These are phyloP conservation scores for Thuidium tamariscinum DNA, from an alignment of 225 moss, liverwort and hornwort genomes.

Conservation along the genomic window DNA sequence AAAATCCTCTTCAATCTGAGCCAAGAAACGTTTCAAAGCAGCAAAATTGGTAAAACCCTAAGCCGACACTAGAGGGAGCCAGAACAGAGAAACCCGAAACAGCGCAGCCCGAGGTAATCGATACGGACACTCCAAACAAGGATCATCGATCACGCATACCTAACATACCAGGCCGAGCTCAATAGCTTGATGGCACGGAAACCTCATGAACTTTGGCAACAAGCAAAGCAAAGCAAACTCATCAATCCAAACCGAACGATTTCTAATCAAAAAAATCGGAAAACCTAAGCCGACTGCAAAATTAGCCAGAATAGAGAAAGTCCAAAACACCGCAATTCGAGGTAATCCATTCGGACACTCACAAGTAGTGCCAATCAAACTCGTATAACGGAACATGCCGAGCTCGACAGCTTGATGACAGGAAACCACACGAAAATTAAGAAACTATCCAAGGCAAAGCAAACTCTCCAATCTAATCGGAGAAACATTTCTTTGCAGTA, in stretches of 20 bases:
- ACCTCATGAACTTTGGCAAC: neutral
- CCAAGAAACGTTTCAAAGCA: neutral
- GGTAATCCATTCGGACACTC: neutral
- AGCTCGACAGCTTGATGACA: neutral
- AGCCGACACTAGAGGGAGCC: neutral
- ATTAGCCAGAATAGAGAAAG: neutral
- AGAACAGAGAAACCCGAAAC: neutral
- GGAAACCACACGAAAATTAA: neutral
- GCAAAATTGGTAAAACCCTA: neutral
- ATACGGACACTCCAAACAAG: neutral
- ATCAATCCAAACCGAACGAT: neutral
- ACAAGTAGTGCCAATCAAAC: neutral
- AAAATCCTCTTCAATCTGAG: neutral
- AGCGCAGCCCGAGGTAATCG: neutral
- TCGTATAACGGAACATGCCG: neutral
- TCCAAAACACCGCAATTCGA: neutral
- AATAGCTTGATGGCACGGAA: neutral
- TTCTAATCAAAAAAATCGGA: neutral
- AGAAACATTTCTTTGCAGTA: neutral
- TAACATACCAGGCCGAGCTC: neutral
- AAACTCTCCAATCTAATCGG: neutral
- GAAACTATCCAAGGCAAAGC: neutral
- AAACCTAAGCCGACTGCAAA: neutral
- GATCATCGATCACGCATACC: neutral
- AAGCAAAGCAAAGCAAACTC: neutral